Evolutionary conservation across 768 basidiomycete species (phyloP).

Genomic region (Trametes sanguinea): DNA sequence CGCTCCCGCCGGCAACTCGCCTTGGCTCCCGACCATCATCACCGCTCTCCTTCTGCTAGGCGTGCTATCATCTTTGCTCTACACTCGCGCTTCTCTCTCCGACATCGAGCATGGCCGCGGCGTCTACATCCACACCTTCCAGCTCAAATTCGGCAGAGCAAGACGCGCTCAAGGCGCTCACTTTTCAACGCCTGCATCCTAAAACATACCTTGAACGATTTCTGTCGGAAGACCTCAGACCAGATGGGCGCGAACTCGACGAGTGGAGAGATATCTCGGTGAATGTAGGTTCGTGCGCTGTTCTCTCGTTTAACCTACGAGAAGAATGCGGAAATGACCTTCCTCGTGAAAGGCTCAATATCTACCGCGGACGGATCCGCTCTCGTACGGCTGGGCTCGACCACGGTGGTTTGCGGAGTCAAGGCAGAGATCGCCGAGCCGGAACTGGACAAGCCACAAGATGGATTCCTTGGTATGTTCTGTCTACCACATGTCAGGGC

Average conservation of each 20-base stretch:
- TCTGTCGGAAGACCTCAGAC: slow-evolving; percentile 71
- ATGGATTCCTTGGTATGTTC: slow-evolving; percentile 82
- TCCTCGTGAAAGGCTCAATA: slow-evolving; percentile 71
- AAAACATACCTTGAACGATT: slow-evolving; percentile 86
- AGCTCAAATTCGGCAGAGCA: slow-evolving; percentile 18
- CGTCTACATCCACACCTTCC: slow-evolving; percentile 14
- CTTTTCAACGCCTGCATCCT: slow-evolving; percentile 90
- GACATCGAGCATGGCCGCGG: slow-evolving; percentile 7
- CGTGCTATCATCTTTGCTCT: neutral
- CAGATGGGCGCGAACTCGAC: slow-evolving; percentile 74
- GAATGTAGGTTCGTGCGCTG: too few species aligned
- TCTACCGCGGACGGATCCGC: slow-evolving; percentile 93
- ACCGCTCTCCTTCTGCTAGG: neutral
- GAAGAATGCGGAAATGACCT: too few species aligned
- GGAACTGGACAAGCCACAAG: slow-evolving; percentile 68
- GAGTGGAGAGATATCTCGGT: slow-evolving; percentile 76
- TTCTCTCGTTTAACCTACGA: too few species aligned
- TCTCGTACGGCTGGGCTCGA: slow-evolving; percentile 86
- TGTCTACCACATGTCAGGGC: too few species aligned
- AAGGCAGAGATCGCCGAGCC: slow-evolving; percentile 96
- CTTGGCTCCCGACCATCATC: neutral
- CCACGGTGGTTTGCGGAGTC: slow-evolving; percentile 95
- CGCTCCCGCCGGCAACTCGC: neutral
- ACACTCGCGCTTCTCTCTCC: neutral
- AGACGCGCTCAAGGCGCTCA: slow-evolving; percentile 35